Percentiles rank a stretch among this genome's conserved stretches.
These are phyloP conservation scores for Malus sylvestris DNA, from an alignment of 306 rosid genomes.

Conservation along the genomic window DNA sequence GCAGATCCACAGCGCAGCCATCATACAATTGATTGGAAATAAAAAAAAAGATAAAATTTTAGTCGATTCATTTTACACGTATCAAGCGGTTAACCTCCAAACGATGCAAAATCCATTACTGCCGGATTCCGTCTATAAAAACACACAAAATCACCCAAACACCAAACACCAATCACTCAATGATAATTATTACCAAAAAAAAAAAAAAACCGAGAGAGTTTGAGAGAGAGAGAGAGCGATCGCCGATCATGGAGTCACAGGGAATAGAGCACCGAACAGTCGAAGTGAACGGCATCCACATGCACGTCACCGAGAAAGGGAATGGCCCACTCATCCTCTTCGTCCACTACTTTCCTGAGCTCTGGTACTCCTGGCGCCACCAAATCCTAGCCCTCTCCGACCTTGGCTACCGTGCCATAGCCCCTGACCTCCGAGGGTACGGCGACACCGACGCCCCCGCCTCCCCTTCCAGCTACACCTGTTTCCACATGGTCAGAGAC, in stretches of 20 bases:
- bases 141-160: too few relatives aligned
- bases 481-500: constrained; percentile 58
- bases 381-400: constrained; percentile 52
- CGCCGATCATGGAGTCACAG: constrained; percentile 25
- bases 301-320: constrained; percentile 76
- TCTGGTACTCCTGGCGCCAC: constrained; percentile 79
- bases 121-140: too few relatives aligned
- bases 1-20: too few relatives aligned
- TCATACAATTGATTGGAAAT: too few relatives aligned
- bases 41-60: too few relatives aligned
- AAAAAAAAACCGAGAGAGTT: background rate
- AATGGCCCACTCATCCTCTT: constrained; percentile 57
- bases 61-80: too few relatives aligned
- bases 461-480: constrained; percentile 34
- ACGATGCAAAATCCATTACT: too few relatives aligned
- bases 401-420: constrained; percentile 63
- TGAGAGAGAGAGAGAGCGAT: background rate
- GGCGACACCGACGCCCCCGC: constrained; percentile 60
- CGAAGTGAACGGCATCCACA: constrained; percentile 55
- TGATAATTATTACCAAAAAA: too few relatives aligned
- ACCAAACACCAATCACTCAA: too few relatives aligned
- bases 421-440: constrained; percentile 78
- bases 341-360: constrained; percentile 74
- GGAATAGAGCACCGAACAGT: constrained; percentile 41
- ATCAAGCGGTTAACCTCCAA: too few relatives aligned